phyloP scores from a whole-genome alignment of 345 rosid genomes.

The Litchi chinensis region DNA sequence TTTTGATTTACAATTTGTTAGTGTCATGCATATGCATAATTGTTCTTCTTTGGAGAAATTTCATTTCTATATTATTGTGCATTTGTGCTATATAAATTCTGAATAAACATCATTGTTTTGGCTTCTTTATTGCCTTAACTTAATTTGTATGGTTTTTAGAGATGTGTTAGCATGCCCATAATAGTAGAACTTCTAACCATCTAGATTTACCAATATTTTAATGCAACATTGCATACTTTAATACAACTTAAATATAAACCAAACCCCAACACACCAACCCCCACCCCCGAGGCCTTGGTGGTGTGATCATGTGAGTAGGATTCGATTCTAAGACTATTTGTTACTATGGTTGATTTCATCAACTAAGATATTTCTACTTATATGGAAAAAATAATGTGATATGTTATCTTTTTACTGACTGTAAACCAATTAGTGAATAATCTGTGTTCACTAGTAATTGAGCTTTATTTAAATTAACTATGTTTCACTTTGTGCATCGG shows the following conservation, averaged over 20 bases:
- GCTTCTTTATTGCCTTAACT: neutral
- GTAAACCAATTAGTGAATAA: neutral
- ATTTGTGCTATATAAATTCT: neutral
- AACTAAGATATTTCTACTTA: neutral
- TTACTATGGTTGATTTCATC: neutral
- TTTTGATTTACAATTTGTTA: neutral
- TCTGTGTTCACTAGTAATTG: neutral
- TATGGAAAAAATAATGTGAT: no score
- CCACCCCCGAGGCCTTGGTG: neutral
- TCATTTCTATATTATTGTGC: neutral
- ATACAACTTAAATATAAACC: neutral
- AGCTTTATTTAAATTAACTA: neutral
- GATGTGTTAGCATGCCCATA: neutral
- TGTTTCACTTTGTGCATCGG: neutral
- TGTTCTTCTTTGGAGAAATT: neutral
- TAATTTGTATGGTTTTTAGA: neutral
- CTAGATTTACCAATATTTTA: no score
- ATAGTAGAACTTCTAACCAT: no score
- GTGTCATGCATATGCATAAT: neutral
- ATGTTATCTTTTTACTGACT: neutral
- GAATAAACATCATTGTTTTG: neutral
- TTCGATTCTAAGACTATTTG: neutral
- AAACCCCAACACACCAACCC: no score
- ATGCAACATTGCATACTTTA: no score
- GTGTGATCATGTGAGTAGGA: neutral